Percentiles rank a stretch among this genome's conserved stretches.
These are phyloP conservation scores for Phlebiopsis gigantea DNA, from an alignment of 768 basidiomycete genomes.

Conservation along the genomic window DNA sequence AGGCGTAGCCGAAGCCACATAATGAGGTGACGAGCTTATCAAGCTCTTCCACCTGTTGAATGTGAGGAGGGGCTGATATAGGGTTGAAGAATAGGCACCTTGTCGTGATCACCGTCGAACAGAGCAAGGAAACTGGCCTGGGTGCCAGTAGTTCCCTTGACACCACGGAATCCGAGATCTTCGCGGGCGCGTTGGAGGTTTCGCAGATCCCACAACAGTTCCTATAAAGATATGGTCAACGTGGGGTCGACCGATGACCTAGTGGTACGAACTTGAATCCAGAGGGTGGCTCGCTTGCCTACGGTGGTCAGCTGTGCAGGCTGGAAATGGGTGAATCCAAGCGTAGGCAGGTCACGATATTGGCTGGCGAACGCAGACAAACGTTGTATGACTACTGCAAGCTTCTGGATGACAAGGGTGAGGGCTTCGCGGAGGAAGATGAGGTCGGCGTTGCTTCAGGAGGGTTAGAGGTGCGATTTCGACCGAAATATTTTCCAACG, in stretches of 20 bases:
- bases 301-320: conserved; percentile 98
- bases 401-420: conserved; percentile 76
- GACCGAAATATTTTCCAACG: conserved; percentile 23
- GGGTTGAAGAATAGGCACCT: conserved; percentile 38
- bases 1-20: conserved; percentile 89
- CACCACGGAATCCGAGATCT: conserved; percentile 95
- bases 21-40: conserved; percentile 87
- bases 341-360: conserved; percentile 83
- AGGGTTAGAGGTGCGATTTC: neutral
- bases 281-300: conserved; percentile 92
- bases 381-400: conserved; percentile 87
- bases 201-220: conserved; percentile 93
- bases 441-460: conserved; percentile 86
- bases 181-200: conserved; percentile 86
- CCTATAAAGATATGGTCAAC: conserved; percentile 35
- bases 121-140: conserved; percentile 93
- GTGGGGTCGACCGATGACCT: neutral
- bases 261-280: conserved; percentile 70
- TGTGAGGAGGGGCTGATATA: neutral
- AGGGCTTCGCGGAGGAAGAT: conserved; percentile 93
- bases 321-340: conserved; percentile 99
- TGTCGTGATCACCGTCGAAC: conserved; percentile 93
- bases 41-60: conserved; percentile 71
- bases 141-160: conserved; percentile 99
- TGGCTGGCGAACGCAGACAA: conserved; percentile 80